Evolutionary conservation across 2,329 filamentous ascomycete species (phyloP).

Genomic region (Alternaria longipes): DNA sequence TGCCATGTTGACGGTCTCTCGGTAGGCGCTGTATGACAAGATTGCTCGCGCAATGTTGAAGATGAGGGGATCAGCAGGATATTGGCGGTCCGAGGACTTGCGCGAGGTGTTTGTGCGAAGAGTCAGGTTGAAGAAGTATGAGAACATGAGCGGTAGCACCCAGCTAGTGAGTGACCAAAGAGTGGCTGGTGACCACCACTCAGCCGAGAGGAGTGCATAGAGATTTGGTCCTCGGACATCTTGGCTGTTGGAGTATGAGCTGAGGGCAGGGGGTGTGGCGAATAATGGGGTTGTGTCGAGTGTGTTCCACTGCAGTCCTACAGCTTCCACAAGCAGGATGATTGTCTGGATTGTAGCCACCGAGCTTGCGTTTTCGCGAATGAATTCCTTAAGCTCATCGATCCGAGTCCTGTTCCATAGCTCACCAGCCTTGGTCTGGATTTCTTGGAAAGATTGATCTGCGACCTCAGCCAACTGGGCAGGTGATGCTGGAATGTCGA

Average conservation of each 20-base stretch:
- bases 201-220: slow-evolving; percentile 76
- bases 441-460: slow-evolving; percentile 73
- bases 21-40: slow-evolving; percentile 81
- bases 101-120: slow-evolving; percentile 61
- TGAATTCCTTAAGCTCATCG: slow-evolving; percentile 69
- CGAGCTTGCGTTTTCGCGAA: slow-evolving; percentile 76
- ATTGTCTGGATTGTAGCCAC: slow-evolving; percentile 60
- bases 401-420: slow-evolving; percentile 73
- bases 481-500: slow-evolving; percentile 76
- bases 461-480: slow-evolving; percentile 68
- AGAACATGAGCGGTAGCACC: slow-evolving; percentile 73
- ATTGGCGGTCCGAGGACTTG: slow-evolving; percentile 58
- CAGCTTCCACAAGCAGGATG: slow-evolving; percentile 69
- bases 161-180: slow-evolving; percentile 80
- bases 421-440: slow-evolving; percentile 70
- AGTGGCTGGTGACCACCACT: slow-evolving; percentile 84
- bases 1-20: slow-evolving; percentile 52
- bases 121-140: slow-evolving; percentile 92
- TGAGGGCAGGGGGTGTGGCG: slow-evolving; percentile 70
- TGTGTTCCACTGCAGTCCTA: slow-evolving; percentile 73
- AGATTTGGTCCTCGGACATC: slow-evolving; percentile 79
- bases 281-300: slow-evolving; percentile 77
- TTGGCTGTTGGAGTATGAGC: slow-evolving; percentile 66
- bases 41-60: slow-evolving; percentile 92
- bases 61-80: slow-evolving; percentile 81